These are phyloP conservation scores for Aspergillus wentii DNA, from an alignment of 495 filamentous ascomycete genomes.

Conservation along the genomic window DNA sequence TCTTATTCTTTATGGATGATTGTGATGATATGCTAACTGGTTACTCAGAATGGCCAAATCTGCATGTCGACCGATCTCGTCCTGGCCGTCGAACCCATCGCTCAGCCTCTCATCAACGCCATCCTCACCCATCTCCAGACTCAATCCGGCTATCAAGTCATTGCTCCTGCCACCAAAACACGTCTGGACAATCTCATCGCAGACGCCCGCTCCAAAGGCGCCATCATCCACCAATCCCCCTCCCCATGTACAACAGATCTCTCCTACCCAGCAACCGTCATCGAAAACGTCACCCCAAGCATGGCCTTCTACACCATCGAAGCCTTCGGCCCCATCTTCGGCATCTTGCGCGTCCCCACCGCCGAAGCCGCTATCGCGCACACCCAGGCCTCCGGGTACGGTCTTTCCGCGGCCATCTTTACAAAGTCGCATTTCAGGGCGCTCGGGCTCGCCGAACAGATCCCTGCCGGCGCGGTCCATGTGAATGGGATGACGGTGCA, in stretches of 20 bases:
- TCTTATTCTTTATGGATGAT: background rate
- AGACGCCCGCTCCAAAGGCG: conserved; percentile 3
- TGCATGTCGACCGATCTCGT: conserved; percentile 83
- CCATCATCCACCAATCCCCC: background rate
- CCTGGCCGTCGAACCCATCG: conserved; percentile 43
- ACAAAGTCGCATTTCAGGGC: conserved; percentile 14
- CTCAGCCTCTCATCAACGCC: background rate
- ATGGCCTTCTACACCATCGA: conserved; percentile 74
- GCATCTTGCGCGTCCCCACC: conserved; percentile 14
- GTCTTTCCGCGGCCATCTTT: conserved; percentile 24
- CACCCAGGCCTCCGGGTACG: conserved; percentile 24
- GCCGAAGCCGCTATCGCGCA: conserved; percentile 22
- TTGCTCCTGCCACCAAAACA: background rate
- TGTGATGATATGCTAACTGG: background rate
- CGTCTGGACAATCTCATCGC: conserved; percentile 1
- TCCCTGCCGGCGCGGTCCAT: conserved; percentile 53
- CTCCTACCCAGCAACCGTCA: conserved; percentile 58
- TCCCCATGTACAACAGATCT: conserved; percentile 9
- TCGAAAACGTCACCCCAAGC: conserved; percentile 52
- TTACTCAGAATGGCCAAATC: conserved; percentile 56
- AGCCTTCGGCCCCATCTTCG: conserved; percentile 66
- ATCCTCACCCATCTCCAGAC: background rate
- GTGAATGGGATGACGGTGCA: conserved; percentile 78
- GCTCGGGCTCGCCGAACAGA: conserved; percentile 20
- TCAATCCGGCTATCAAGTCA: background rate